Conservation (phyloP, 2,329 filamentous ascomycete species). For the Ceratocystis destructans region DNA sequence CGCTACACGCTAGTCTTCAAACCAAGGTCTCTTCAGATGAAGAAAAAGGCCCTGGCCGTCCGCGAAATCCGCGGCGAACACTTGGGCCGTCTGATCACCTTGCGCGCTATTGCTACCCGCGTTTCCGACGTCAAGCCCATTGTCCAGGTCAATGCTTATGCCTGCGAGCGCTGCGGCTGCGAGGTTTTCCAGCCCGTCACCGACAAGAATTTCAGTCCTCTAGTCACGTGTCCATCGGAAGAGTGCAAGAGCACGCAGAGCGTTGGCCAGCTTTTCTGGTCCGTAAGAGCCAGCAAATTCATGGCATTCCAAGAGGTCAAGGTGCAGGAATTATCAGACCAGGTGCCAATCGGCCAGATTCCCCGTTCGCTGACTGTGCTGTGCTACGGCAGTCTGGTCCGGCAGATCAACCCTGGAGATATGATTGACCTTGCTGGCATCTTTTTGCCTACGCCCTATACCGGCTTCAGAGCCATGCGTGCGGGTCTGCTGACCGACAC, state of each 20-base stretch:
- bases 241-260: conserved; percentile 83
- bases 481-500: conserved; percentile 95
- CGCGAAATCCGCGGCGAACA: conserved; percentile 87
- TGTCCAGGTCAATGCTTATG: conserved; percentile 95
- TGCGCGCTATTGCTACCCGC: conserved; percentile 84
- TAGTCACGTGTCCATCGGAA: conserved; percentile 75
- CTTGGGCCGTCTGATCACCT: conserved; percentile 81
- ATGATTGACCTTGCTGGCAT: conserved; percentile 89
- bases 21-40: conserved; percentile 60
- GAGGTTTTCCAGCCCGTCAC: conserved; percentile 96
- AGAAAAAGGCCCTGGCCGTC: conserved; percentile 64
- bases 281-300: conserved; percentile 93
- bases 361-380: conserved; percentile 80
- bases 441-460: conserved; percentile 94
- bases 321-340: conserved; percentile 97
- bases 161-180: conserved; percentile 88
- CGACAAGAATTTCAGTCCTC: conserved; percentile 77
- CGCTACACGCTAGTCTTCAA: conserved; percentile 96
- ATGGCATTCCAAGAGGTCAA: conserved; percentile 96
- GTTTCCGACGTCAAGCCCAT: conserved; percentile 97
- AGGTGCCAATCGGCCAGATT: conserved; percentile 95
- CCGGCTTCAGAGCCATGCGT: conserved; percentile 94
- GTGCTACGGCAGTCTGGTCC: conserved; percentile 73
- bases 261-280: conserved; percentile 86
- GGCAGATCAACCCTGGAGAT: conserved; percentile 84